Percentiles rank a stretch among this genome's conserved stretches.
Evolutionary conservation across 768 basidiomycete genomes (phyloP).

Genomic region (Mycena amicta): DNA sequence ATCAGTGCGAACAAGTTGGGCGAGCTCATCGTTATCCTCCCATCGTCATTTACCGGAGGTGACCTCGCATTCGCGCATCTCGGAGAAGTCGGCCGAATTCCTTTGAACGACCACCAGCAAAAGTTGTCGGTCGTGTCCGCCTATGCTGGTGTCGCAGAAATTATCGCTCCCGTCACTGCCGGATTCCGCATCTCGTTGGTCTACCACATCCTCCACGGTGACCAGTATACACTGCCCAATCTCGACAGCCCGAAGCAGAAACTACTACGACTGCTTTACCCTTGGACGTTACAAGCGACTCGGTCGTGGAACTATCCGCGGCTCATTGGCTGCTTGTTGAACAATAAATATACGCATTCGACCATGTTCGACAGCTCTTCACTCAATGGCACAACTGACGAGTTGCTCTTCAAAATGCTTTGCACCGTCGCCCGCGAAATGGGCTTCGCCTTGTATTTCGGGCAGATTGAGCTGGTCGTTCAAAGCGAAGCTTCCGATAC

Average conservation of each 20-base stretch:
- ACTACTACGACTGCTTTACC: background rate
- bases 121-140: conserved; percentile 2
- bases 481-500: background rate
- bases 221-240: background rate
- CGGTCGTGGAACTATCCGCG: background rate
- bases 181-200: conserved; percentile 3
- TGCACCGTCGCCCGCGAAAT: background rate
- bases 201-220: conserved; percentile 7
- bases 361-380: background rate
- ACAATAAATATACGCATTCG: background rate
- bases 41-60: conserved; percentile 5
- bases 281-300: background rate
- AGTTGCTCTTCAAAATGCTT: background rate
- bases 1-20: background rate
- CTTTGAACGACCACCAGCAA: background rate
- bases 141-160: conserved; percentile 9
- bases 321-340: conserved; percentile 1
- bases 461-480: background rate
- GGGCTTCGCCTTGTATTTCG: background rate
- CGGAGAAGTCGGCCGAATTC: background rate
- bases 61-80: background rate
- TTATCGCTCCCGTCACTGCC: background rate
- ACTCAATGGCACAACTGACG: background rate
- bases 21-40: background rate
- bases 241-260: conserved; percentile 8